Conservation (phyloP, 177 flowering plant species). For the Tripterygium wilfordii region DNA sequence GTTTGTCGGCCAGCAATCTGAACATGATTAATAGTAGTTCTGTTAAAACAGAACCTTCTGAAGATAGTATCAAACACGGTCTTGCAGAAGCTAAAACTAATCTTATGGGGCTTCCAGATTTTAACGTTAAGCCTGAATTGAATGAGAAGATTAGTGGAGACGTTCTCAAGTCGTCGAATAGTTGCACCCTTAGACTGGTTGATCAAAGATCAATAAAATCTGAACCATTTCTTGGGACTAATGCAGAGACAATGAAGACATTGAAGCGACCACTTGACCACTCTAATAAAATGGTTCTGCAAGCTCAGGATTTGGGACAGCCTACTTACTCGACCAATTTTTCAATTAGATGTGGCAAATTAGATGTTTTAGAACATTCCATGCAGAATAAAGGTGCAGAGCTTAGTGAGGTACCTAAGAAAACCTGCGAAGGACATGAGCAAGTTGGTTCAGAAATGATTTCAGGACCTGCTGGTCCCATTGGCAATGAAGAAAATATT, state of each 20-base stretch:
- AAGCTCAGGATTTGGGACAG: conserved; percentile 1
- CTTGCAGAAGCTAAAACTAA: conserved; percentile 1
- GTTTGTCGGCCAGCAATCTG: conserved; percentile 3
- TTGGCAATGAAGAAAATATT: conserved; percentile 9
- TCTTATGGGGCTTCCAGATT: conserved; percentile 5
- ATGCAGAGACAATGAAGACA: conserved; percentile 5
- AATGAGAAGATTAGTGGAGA: conserved; percentile 9
- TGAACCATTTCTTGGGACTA: conserved; percentile 25
- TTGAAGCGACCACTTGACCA: conserved; percentile 8
- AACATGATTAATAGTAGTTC: conserved; percentile 8
- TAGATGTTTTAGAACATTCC: conserved; percentile 9
- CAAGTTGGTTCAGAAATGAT: conserved; percentile 9
- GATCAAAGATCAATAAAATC: conserved; percentile 25
- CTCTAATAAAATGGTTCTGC: conserved; percentile 6
- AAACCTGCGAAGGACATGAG: conserved; percentile 9
- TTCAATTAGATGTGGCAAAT: conserved; percentile 10
- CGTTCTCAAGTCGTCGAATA: conserved; percentile 3
- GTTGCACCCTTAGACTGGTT: conserved; percentile 6
- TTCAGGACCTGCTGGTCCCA: conserved; percentile 10
- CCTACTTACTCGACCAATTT: conserved; percentile 2
- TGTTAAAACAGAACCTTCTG: conserved; percentile 49
- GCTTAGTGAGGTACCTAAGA: conserved; percentile 8
- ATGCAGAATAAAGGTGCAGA: conserved; percentile 1
- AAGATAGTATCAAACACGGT: conserved; percentile 16
- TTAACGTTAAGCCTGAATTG: conserved; percentile 24